Base-by-base conservation (phyloP, 305 asterid genomes). In the Vinca major region DNA sequence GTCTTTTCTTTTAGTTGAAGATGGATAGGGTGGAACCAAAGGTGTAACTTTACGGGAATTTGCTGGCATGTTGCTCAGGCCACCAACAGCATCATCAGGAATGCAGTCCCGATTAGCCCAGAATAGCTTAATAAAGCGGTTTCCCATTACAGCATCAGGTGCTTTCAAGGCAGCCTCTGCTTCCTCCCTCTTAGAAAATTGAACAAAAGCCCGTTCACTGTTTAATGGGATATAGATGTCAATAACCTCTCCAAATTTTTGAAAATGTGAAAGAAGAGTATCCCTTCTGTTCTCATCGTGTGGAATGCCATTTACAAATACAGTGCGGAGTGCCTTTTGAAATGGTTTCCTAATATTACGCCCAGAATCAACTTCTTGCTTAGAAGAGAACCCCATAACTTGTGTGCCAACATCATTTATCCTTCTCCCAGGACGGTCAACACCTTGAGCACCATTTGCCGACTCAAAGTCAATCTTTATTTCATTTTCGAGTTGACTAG, bases 81-180 rank as follows among this genome's bases (percentile, higher is more conserved):
- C 84, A 76, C 75, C 73, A 48, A 72, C 78, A 77, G 84, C 85
- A 78, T 79, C 79, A 73, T 84, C 96, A 63, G 95, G 82, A 75
- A 86, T 81, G 77, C 82, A 86, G 77, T 94, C 90, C 73, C 99
- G 87, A 72, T 86, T 91, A 73, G 99, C 99, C 99, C 99, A 94
- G 84, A 85, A 85, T 64, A 94, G 88, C 86, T 86, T 91, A 78
- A 94, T 88, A 81, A 94, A 94, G 37, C 99, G 93, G 81, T 94
- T 94, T 45, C 98, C 95, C 98, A 91, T 91, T 47, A 94, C 94
- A 37, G 99, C 99, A 89, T 94, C 99, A 57, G 99, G 98, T 64
- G 99, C 90, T 80, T 71, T 82, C 62, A 91, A 39, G 17, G 99
- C 97, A 6, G 91, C 87, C 74, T 89, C 98, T 48, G 99, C 98